These are phyloP conservation scores for Aspergillus sclerotialis DNA, from an alignment of 2,329 filamentous ascomycete species.

Conservation along the genomic window DNA sequence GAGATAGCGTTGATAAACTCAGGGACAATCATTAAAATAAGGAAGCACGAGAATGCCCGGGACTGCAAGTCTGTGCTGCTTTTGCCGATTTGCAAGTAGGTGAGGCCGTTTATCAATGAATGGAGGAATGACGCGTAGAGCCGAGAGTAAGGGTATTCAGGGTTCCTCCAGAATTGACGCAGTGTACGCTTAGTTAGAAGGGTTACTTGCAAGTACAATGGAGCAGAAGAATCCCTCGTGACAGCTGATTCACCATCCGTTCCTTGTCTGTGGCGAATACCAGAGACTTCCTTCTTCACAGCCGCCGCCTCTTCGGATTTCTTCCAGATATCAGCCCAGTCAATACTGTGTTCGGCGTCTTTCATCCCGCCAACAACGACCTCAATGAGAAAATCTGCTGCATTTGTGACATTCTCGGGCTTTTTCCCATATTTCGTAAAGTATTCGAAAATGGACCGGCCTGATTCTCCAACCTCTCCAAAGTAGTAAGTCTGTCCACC, in stretches of 20 bases:
- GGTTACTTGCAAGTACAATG: constrained; percentile 52
- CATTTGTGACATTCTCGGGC: constrained; percentile 54
- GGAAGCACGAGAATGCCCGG: constrained; percentile 61
- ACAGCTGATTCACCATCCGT: constrained; percentile 17
- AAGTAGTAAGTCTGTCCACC: constrained; percentile 64
- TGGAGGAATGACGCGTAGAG: constrained; percentile 61
- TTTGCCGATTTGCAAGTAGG: constrained; percentile 61
- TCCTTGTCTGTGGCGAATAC: constrained; percentile 46
- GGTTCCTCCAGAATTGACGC: constrained; percentile 63
- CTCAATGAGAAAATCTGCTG: constrained; percentile 56
- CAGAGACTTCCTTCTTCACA: constrained; percentile 56
- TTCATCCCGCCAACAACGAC: constrained; percentile 50
- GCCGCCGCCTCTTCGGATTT: constrained; percentile 51
- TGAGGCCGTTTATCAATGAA: constrained; percentile 67
- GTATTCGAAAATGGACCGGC: constrained; percentile 56
- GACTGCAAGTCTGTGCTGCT: constrained; percentile 60
- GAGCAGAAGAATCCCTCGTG: constrained; percentile 37
- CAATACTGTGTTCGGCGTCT: constrained; percentile 42
- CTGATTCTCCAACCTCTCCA: constrained; percentile 57
- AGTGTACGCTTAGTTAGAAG: constrained; percentile 63
- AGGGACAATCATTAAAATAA: constrained; percentile 56
- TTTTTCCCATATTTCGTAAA: constrained; percentile 54
- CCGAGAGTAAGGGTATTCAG: constrained; percentile 66
- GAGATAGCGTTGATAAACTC: constrained; percentile 64
- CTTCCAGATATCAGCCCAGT: constrained; percentile 66